Conservation (phyloP, 176 grass and related monocot genomes). For the Lolium rigidum region DNA sequence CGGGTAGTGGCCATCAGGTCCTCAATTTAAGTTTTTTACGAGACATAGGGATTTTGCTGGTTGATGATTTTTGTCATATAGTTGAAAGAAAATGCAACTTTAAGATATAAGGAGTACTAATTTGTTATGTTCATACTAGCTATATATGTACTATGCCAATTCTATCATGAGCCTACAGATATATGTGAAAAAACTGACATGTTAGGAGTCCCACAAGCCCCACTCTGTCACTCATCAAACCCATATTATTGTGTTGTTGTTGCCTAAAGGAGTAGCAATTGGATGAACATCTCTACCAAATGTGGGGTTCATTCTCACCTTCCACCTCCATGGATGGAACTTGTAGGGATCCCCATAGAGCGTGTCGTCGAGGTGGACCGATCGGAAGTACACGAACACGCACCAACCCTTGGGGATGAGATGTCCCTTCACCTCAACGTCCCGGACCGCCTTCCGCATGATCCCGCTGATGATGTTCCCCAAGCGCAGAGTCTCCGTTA, state of each 20-base stretch:
- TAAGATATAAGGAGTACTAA: not conserved
- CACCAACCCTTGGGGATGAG: constrained; percentile 97
- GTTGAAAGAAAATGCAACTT: not conserved
- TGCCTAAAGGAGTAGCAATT: constrained; percentile 53
- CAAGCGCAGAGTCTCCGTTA: constrained; percentile 77
- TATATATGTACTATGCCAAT: not conserved
- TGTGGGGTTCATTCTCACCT: constrained; percentile 66
- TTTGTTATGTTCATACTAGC: constrained; percentile 21
- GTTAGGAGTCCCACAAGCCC: constrained; percentile 51
- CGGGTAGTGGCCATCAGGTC: not conserved
- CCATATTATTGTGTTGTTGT: constrained; percentile 39
- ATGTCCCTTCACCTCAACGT: constrained; percentile 88
- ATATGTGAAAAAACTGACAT: constrained; percentile 49
- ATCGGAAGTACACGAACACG: constrained; percentile 88
- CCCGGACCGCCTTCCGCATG: constrained; percentile 89
- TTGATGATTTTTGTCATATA: not conserved
- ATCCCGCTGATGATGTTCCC: constrained; percentile 96
- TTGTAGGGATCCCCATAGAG: constrained; percentile 75
- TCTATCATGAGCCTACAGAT: constrained; percentile 11
- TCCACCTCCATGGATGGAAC: constrained; percentile 99
- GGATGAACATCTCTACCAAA: constrained; percentile 57
- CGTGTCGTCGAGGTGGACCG: constrained; percentile 78
- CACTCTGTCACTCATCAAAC: constrained; percentile 15
- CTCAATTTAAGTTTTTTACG: not conserved
- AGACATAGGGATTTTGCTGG: not conserved